Conservation (phyloP, 331 rosid species). For the Stylosanthes scabra region DNA sequence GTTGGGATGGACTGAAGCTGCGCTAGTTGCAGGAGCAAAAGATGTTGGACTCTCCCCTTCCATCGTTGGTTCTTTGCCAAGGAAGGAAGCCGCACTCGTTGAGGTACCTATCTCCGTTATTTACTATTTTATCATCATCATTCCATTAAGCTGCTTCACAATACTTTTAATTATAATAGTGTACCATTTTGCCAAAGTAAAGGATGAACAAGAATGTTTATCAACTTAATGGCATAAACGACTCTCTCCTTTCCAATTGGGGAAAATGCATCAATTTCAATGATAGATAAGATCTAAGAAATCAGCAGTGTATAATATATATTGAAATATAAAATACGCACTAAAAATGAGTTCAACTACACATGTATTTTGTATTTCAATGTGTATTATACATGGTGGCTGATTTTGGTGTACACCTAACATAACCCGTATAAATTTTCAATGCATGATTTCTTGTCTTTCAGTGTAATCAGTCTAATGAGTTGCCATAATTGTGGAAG, state of each 20-base stretch:
- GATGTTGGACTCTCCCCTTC: constrained; percentile 84
- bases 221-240: no score
- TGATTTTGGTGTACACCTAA: no score
- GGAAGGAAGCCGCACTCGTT: constrained; percentile 88
- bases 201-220: no score
- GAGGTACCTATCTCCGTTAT: constrained; percentile 62
- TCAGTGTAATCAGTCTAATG: constrained; percentile 24
- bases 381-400: no score
- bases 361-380: no score
- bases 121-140: neutral
- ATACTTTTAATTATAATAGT: neutral
- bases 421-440: constrained; percentile 10
- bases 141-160: constrained; percentile 1
- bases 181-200: no score
- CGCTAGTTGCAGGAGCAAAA: constrained; percentile 84
- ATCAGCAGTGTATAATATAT: no score
- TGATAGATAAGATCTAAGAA: neutral
- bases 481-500: constrained; percentile 18
- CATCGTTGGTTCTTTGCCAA: constrained; percentile 79
- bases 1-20: constrained; percentile 89
- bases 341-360: no score
- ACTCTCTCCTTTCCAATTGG: neutral
- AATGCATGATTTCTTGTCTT: constrained; percentile 20
- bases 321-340: no score
- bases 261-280: constrained; percentile 7